Conservation (phyloP, 2,329 filamentous ascomycete genomes). For the Clarireedia monteithiana region DNA sequence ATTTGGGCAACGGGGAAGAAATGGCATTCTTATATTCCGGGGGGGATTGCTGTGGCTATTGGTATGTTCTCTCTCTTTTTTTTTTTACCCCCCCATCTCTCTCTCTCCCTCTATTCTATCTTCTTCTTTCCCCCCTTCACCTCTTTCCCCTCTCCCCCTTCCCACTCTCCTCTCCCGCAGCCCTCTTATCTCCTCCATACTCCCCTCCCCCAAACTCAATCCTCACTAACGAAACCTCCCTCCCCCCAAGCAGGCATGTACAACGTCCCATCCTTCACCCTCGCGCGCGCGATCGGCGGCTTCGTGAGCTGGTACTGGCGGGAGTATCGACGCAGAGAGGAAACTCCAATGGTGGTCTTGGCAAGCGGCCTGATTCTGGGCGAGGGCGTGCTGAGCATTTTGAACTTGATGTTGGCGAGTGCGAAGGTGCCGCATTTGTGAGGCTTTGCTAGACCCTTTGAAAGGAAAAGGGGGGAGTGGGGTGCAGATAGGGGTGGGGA, state of each 20-base stretch:
- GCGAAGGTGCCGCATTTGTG: slow-evolving; percentile 62
- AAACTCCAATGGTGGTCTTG: slow-evolving; percentile 80
- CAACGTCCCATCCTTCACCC: slow-evolving; percentile 91
- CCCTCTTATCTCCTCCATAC: too few relatives aligned
- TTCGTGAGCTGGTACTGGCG: slow-evolving; percentile 72
- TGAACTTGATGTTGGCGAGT: slow-evolving; percentile 78
- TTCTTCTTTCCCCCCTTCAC: background rate
- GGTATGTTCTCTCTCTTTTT: slow-evolving; percentile 42
- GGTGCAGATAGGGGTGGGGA: too few relatives aligned
- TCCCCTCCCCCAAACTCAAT: background rate
- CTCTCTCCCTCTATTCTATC: background rate
- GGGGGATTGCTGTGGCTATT: slow-evolving; percentile 92
- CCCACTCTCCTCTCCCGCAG: background rate
- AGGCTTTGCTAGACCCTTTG: background rate
- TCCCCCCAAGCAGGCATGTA: slow-evolving; percentile 64
- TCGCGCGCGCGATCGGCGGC: slow-evolving; percentile 80
- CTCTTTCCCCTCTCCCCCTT: background rate
- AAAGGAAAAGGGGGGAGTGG: too few relatives aligned
- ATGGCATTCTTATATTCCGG: slow-evolving; percentile 75
- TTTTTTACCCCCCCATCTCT: background rate
- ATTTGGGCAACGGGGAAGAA: slow-evolving; percentile 44
- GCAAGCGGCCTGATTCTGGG: slow-evolving; percentile 86
- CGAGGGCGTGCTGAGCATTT: slow-evolving; percentile 85
- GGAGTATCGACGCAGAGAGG: slow-evolving; percentile 41
- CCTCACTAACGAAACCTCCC: background rate